Percentiles rank a stretch among this genome's conserved stretches.
phyloP scores from a whole-genome alignment of 768 basidiomycete species.

The Lactarius indigo region DNA sequence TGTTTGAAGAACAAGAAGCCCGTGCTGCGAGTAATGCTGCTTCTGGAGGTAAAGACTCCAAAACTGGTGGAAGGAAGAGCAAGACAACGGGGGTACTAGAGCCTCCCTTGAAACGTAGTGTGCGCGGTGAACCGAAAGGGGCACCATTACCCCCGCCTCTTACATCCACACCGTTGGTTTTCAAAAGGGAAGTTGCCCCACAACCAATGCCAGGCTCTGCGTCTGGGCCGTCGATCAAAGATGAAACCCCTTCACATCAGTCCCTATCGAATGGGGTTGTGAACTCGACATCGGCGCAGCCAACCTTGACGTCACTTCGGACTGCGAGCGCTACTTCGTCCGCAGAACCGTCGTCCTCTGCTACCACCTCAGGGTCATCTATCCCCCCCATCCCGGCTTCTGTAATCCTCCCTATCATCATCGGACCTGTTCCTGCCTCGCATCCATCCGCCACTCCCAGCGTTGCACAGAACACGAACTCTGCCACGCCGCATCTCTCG shows the following conservation, averaged over 20 bases:
- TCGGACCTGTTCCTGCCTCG: conserved; percentile 66
- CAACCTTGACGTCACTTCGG: conserved; percentile 24
- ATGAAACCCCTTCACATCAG: conserved; percentile 27
- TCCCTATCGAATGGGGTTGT: conserved; percentile 27
- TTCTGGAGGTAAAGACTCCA: conserved; percentile 39
- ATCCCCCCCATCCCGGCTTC: conserved; percentile 34
- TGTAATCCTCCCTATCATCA: conserved; percentile 72
- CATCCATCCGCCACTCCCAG: conserved; percentile 50
- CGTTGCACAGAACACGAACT: conserved; percentile 35
- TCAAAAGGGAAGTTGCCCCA: conserved; percentile 37
- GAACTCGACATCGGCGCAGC: not conserved
- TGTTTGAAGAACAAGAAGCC: conserved; percentile 67
- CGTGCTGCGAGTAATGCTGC: conserved; percentile 33
- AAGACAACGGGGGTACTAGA: conserved; percentile 49
- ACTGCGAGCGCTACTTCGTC: not conserved
- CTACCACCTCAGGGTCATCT: conserved; percentile 8
- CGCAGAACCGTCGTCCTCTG: conserved; percentile 5
- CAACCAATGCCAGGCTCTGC: conserved; percentile 15
- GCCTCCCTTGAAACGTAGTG: conserved; percentile 65
- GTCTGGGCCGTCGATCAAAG: conserved; percentile 26
- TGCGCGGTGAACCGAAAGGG: conserved; percentile 59
- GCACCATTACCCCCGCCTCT: conserved; percentile 63
- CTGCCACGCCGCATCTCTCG: conserved; percentile 39
- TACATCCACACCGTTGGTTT: conserved; percentile 57
- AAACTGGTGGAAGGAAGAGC: conserved; percentile 53